These are phyloP conservation scores for Gelatoporia subvermispora DNA, from an alignment of 768 basidiomycete genomes.

Conservation along the genomic window DNA sequence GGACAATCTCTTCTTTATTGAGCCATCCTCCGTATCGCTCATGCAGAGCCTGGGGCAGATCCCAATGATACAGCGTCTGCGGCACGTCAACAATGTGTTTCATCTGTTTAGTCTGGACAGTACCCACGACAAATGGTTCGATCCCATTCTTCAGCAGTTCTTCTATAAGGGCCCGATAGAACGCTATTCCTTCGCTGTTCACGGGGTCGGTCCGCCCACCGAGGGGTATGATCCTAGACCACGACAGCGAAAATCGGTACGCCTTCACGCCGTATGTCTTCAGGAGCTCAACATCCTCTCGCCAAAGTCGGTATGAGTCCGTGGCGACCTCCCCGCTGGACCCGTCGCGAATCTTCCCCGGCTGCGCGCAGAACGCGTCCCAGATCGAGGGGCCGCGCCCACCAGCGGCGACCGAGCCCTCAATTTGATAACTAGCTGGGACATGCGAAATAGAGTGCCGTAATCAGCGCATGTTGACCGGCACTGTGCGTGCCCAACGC, in stretches of 20 bases:
- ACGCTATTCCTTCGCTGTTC: constrained; percentile 40
- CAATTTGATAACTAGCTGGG: constrained; percentile 44
- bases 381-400: constrained; percentile 41
- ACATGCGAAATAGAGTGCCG: neutral
- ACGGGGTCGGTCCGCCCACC: constrained; percentile 42
- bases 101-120: neutral
- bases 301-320: constrained; percentile 40
- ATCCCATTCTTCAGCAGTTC: constrained; percentile 41
- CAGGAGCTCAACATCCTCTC: constrained; percentile 41
- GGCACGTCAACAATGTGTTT: neutral
- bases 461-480: no score
- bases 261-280: constrained; percentile 41
- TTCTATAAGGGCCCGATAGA: constrained; percentile 42
- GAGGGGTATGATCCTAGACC: constrained; percentile 50
- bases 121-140: constrained; percentile 37
- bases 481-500: neutral
- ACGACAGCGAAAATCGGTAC: constrained; percentile 49
- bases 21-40: constrained; percentile 48
- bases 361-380: constrained; percentile 43
- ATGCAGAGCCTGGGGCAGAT: constrained; percentile 45
- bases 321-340: constrained; percentile 41
- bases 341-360: constrained; percentile 40
- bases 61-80: constrained; percentile 49
- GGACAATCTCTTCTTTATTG: constrained; percentile 39
- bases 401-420: constrained; percentile 36